Evolutionary conservation across 192 early-diverging fungal genomes (phyloP).

Genomic region (Backusella luteola): DNA sequence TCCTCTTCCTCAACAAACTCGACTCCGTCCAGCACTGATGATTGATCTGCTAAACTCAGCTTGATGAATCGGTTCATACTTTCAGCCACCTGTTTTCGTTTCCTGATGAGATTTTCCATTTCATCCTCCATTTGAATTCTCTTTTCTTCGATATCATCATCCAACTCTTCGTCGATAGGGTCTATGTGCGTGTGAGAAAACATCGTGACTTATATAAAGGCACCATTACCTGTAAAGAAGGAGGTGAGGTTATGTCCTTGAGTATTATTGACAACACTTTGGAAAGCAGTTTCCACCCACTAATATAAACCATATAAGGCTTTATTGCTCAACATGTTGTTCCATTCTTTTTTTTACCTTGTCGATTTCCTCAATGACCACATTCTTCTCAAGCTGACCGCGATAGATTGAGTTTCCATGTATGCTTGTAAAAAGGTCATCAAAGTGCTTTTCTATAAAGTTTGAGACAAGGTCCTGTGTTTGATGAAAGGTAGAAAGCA

Average conservation of each 20-base stretch:
- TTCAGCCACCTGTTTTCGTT: not conserved
- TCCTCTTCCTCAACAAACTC: not conserved
- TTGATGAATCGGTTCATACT: not conserved
- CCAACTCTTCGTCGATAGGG: not conserved
- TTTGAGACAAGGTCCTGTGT: not conserved
- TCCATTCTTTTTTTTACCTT: not conserved
- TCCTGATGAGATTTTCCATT: not conserved
- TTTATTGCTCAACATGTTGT: not conserved
- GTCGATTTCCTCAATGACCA: not conserved
- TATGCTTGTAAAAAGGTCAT: not conserved
- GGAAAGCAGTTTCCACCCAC: constrained; percentile 42
- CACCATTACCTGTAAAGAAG: not conserved
- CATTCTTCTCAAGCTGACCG: not conserved
- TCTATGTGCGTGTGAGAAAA: not conserved
- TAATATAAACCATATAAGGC: too few relatives aligned
- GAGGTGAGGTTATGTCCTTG: not conserved
- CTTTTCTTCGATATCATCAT: not conserved
- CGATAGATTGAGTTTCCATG: not conserved
- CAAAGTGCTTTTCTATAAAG: not conserved
- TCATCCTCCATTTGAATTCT: not conserved
- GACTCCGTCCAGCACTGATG: not conserved
- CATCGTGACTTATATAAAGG: too few relatives aligned
- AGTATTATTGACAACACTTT: constrained; percentile 39
- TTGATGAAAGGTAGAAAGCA: not conserved
- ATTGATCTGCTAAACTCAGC: not conserved